Percentiles rank a stretch among this genome's conserved stretches.
phyloP scores from a whole-genome alignment of 495 filamentous ascomycete species.

The Glutinoglossum americanum region DNA sequence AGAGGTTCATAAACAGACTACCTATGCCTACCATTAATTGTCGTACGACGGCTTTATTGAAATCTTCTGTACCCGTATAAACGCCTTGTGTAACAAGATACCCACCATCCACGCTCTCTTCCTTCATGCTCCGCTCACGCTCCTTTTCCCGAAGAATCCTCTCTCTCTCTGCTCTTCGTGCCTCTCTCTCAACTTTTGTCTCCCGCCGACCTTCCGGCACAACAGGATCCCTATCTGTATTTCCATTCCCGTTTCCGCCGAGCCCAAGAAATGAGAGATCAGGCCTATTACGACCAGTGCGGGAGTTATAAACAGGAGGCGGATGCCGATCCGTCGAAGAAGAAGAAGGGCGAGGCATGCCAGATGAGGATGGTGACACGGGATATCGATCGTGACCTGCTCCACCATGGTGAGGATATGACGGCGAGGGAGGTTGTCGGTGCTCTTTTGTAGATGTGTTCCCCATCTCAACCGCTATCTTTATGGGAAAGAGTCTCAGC shows the following conservation, averaged over 20 bases:
- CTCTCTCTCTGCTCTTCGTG: constrained; percentile 66
- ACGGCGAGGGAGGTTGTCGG: not conserved
- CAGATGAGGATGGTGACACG: not conserved
- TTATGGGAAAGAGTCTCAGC: not conserved
- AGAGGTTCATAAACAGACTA: not conserved
- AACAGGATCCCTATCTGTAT: constrained; percentile 21
- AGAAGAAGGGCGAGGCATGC: not conserved
- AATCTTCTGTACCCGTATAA: constrained; percentile 83
- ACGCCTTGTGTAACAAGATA: constrained; percentile 87
- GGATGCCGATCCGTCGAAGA: not conserved
- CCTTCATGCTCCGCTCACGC: constrained; percentile 75
- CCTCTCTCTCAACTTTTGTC: constrained; percentile 81
- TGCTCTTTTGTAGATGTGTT: constrained; percentile 7
- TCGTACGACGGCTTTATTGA: constrained; percentile 71
- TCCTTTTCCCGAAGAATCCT: constrained; percentile 50
- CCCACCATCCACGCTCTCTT: constrained; percentile 86
- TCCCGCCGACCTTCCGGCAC: constrained; percentile 40
- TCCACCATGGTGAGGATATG: not conserved
- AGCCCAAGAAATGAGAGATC: constrained; percentile 36
- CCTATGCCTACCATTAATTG: constrained; percentile 61
- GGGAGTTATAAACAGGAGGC: constrained; percentile 11
- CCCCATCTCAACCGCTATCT: constrained; percentile 1
- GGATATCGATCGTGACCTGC: constrained; percentile 2
- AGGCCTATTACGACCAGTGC: constrained; percentile 28
- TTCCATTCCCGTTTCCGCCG: constrained; percentile 15